Conservation (phyloP, 345 rosid species). For the Melaleuca alternifolia region DNA sequence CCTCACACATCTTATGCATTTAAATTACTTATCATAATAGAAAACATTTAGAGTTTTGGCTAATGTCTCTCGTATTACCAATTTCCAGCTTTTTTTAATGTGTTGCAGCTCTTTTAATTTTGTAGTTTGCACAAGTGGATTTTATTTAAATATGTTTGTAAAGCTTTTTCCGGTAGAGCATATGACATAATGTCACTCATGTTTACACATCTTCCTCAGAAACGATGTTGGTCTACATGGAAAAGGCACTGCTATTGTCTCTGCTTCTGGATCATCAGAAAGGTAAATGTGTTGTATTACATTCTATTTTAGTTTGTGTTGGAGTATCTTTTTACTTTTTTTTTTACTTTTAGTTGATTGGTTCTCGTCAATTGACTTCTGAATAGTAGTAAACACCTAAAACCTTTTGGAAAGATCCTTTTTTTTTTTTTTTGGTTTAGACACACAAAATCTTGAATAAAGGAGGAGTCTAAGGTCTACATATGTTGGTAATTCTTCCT, state of each 20-base stretch:
- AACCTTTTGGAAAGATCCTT: background rate
- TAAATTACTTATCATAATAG: background rate
- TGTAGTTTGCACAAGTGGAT: background rate
- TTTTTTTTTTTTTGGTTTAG: background rate
- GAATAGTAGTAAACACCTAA: background rate
- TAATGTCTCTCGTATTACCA: background rate
- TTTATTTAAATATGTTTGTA: background rate
- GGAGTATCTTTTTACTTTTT: background rate
- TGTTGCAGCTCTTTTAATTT: background rate
- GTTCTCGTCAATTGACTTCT: background rate
- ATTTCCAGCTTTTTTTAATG: background rate
- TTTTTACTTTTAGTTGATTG: background rate
- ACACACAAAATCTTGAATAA: background rate
- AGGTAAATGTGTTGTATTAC: conserved; percentile 32
- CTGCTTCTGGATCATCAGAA: conserved; percentile 61
- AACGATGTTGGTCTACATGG: conserved; percentile 43
- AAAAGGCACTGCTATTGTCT: conserved; percentile 51
- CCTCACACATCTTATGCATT: background rate
- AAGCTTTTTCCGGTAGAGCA: background rate
- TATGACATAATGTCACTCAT: background rate
- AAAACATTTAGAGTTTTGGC: background rate
- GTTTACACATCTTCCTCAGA: conserved; percentile 20
- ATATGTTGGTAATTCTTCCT: background rate
- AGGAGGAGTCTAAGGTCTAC: background rate
- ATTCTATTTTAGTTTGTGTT: background rate